phyloP scores from a whole-genome alignment of 2,329 filamentous ascomycete species.

The Metarhizium anisopliae region DNA sequence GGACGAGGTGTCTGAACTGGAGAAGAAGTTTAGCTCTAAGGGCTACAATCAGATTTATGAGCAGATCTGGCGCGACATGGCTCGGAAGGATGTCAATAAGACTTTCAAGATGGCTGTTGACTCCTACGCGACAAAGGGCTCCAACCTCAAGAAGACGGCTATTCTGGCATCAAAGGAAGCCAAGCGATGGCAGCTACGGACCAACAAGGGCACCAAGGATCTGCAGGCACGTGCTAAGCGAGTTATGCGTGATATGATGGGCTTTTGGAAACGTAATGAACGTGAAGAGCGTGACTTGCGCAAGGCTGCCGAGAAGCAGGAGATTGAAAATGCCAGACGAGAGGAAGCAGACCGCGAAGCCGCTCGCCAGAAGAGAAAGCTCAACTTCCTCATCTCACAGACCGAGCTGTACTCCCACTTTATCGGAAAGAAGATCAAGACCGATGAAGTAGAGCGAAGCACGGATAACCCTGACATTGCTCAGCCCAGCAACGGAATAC shows the following conservation, averaged over 20 bases:
- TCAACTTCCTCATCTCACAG: constrained; percentile 98
- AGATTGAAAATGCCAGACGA: constrained; percentile 92
- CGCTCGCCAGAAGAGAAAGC: constrained; percentile 93
- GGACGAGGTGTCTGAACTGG: constrained; percentile 43
- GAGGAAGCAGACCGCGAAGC: constrained; percentile 96
- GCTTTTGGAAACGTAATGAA: constrained; percentile 99
- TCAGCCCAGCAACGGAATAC: constrained; percentile 34
- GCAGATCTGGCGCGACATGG: constrained; percentile 92
- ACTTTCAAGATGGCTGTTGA: constrained; percentile 80
- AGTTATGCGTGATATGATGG: constrained; percentile 99
- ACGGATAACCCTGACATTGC: constrained; percentile 72
- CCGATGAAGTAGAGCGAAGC: constrained; percentile 83
- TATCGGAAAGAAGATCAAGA: constrained; percentile 98
- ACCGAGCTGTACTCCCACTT: constrained; percentile 99
- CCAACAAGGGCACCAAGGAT: constrained; percentile 98
- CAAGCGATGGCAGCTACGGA: constrained; percentile 91
- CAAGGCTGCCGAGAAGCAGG: constrained; percentile 89
- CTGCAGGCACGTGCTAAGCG: constrained; percentile 94
- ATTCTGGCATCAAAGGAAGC: constrained; percentile 96
- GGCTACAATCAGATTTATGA: constrained; percentile 96
- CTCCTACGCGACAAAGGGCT: constrained; percentile 77
- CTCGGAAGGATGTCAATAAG: constrained; percentile 88
- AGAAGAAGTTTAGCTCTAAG: constrained; percentile 71
- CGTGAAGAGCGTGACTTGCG: constrained; percentile 91
- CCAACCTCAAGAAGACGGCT: constrained; percentile 96